Evolutionary conservation across 78 protist species (phyloP), one percentile per base, ranked within the genome.

Genomic region (Dictyostelium brefeldianum): DNA sequence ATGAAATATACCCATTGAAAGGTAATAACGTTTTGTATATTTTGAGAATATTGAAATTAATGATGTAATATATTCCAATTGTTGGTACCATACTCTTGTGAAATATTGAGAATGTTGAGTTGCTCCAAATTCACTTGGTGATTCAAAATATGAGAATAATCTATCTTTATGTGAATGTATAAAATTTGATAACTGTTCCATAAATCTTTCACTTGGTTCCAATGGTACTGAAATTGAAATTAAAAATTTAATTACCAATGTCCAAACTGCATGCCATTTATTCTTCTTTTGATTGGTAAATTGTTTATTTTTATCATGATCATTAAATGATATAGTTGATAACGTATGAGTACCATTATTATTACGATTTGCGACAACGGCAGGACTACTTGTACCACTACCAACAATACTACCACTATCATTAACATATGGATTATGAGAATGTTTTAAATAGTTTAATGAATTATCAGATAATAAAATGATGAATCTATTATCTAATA

Each of bases 81-180:
- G 92, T 10, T 71, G 43, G 50, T 57, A 62, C 92, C 92, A 85
- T 12, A 31, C 75, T n/a, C n/a, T 57, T 12, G 71, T 85, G 15
- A 59, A 51, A 48, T 57, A 65, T 46, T 71, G 92, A 15, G 59
- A 67, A 36, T 77, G 81, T 77, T 27, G 79, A 43, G 57, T 50
- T 74, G 64, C 29, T 27, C 46, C 41, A 17, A 62, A 71, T 77
- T 73, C 56, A 47, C 54, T 56, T 15, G 75, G 57, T n/a, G 71
- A 47, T 9, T 75, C 83, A 31, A 75, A 62, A 59, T 71, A 85
- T 9, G 41, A 74, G 78, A 74, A 75, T 62, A 85, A 46, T 74
- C 92, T 18, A 15, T 85, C 92, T 62, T 85, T 71, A n/a, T 85
- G 92, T 15, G 92, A 85, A 4, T 74, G 2, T 11, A 75, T 79